These are phyloP conservation scores for Phytophthora ohioensis DNA, from an alignment of 352 stramenopile species.

Conservation along the genomic window DNA sequence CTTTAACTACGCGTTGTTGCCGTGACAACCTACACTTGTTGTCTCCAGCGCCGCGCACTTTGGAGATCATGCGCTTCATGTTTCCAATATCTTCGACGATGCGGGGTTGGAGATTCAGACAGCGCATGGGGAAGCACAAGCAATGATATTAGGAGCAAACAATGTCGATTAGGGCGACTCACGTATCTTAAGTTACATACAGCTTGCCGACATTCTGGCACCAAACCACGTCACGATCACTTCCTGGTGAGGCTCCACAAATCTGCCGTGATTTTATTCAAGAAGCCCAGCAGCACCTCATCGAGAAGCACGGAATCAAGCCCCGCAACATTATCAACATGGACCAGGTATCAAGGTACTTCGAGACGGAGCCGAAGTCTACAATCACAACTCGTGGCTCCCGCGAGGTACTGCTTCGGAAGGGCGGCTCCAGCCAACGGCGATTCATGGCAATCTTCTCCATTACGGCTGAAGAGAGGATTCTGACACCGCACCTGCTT, in stretches of 20 bases:
- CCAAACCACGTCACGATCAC: conserved; percentile 9
- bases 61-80: too few relatives aligned
- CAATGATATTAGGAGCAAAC: too few relatives aligned
- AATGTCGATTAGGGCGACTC: too few relatives aligned
- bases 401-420: conserved; percentile 9
- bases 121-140: too few relatives aligned
- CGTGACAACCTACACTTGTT: too few relatives aligned
- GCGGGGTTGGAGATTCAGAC: too few relatives aligned
- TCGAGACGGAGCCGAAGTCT: conserved; percentile 17
- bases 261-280: conserved; percentile 13
- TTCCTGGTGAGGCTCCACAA: conserved; percentile 1
- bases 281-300: background rate
- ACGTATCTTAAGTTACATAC: too few relatives aligned
- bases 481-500: conserved; percentile 2
- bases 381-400: conserved; percentile 2
- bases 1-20: too few relatives aligned
- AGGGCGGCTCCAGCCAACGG: conserved; percentile 15
- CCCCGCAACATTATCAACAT: background rate
- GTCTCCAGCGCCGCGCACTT: too few relatives aligned
- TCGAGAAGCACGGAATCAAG: conserved; percentile 10
- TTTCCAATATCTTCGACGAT: too few relatives aligned
- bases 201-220: too few relatives aligned
- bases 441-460: conserved; percentile 18
- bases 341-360: conserved; percentile 5
- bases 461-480: conserved; percentile 9